Percentiles rank a stretch among this genome's conserved stretches.
Conservation (phyloP, 768 basidiomycete genomes). For the Kwoniella botswanensis region DNA sequence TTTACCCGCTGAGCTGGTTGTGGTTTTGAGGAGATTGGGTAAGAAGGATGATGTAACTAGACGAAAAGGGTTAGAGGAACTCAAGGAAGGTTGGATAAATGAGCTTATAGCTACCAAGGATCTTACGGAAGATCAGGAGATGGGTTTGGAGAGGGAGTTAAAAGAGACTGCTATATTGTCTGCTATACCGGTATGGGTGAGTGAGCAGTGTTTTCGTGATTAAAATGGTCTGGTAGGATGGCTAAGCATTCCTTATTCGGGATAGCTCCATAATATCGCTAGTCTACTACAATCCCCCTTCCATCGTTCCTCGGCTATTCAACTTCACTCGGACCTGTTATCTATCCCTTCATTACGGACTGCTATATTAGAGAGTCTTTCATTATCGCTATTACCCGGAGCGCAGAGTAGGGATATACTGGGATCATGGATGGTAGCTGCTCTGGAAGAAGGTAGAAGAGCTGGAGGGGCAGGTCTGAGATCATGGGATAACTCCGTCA, state of each 20-base stretch:
- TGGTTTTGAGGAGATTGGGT: slow-evolving; percentile 76
- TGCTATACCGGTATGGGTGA: slow-evolving; percentile 84
- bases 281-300: slow-evolving; percentile 79
- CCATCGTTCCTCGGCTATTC: slow-evolving; percentile 69
- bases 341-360: slow-evolving; percentile 62
- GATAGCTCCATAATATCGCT: slow-evolving; percentile 83
- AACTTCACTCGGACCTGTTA: slow-evolving; percentile 72
- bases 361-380: slow-evolving; percentile 47
- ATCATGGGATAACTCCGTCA: slow-evolving; percentile 43
- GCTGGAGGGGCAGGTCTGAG: slow-evolving; percentile 42
- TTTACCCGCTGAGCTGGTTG: slow-evolving; percentile 79
- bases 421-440: slow-evolving; percentile 57
- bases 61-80: slow-evolving; percentile 80
- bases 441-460: slow-evolving; percentile 54
- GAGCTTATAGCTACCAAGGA: slow-evolving; percentile 59
- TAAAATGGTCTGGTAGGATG: background rate
- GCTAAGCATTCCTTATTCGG: background rate
- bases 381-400: slow-evolving; percentile 49
- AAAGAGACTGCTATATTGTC: slow-evolving; percentile 60
- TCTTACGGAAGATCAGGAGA: slow-evolving; percentile 59
- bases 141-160: slow-evolving; percentile 61
- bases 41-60: slow-evolving; percentile 92
- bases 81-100: slow-evolving; percentile 72
- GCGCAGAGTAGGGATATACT: slow-evolving; percentile 56
- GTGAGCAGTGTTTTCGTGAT: slow-evolving; percentile 52